phyloP scores from a whole-genome alignment of 768 basidiomycete species.

The Boletus rubescentipes region DNA sequence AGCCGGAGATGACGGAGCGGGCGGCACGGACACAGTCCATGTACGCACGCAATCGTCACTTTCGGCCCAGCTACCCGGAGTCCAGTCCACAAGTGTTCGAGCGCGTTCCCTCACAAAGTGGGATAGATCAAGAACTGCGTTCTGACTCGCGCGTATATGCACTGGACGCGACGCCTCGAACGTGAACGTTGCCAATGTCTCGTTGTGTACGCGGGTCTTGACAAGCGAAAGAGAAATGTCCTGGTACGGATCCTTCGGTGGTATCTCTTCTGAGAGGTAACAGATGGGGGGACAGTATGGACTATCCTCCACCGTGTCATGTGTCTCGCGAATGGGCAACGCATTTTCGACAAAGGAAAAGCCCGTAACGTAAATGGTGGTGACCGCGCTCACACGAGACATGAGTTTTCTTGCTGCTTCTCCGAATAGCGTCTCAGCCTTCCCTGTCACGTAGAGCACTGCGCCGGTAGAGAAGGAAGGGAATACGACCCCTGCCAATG shows the following conservation, averaged over 20 bases:
- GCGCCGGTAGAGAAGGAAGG: conserved; percentile 52
- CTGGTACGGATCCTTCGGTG: conserved; percentile 27
- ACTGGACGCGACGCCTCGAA: conserved; percentile 40
- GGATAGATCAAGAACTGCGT: conserved; percentile 53
- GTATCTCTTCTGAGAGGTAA: conserved; percentile 48
- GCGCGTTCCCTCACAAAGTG: conserved; percentile 45
- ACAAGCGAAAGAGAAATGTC: conserved; percentile 30
- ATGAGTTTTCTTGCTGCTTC: conserved; percentile 48
- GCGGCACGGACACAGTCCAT: conserved; percentile 53
- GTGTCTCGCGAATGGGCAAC: conserved; percentile 49
- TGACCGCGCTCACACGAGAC: conserved; percentile 47
- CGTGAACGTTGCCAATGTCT: conserved; percentile 53
- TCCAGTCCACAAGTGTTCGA: conserved; percentile 52
- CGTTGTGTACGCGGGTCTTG: conserved; percentile 19
- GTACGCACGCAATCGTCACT: conserved; percentile 66
- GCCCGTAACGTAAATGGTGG: conserved; percentile 49
- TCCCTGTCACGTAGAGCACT: conserved; percentile 60
- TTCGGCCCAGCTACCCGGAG: conserved; percentile 39
- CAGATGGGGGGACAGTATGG: conserved; percentile 62
- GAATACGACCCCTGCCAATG: conserved; percentile 57
- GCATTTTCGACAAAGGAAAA: conserved; percentile 53
- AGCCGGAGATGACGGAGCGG: conserved; percentile 9
- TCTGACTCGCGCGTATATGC: conserved; percentile 42
- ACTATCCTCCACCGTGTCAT: conserved; percentile 32
- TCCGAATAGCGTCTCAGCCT: conserved; percentile 50